Evolutionary conservation across 2,329 filamentous ascomycete species (phyloP).

Genomic region (Claviceps paspali): DNA sequence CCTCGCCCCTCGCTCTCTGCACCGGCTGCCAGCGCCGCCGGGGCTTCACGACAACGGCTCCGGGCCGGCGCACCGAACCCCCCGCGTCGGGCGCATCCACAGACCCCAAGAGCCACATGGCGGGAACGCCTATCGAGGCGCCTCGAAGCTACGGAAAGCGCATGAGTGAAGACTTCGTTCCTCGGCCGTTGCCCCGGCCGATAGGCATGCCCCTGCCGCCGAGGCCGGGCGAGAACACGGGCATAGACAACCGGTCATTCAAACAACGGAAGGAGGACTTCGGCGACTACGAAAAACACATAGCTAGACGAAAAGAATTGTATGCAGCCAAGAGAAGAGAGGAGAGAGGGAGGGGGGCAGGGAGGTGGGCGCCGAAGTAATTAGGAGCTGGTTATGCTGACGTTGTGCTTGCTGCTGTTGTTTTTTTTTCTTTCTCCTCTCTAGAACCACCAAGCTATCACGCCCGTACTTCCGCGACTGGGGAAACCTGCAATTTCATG

Average conservation of each 20-base stretch:
- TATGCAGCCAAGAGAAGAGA: constrained; percentile 20
- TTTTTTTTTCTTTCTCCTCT: too few relatives aligned
- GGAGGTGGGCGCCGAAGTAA: too few relatives aligned
- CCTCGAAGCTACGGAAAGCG: constrained; percentile 45
- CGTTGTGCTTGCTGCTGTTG: too few relatives aligned
- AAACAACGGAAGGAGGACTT: constrained; percentile 64
- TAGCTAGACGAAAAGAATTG: constrained; percentile 62
- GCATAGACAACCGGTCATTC: constrained; percentile 52
- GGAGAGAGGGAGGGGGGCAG: too few relatives aligned
- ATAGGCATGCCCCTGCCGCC: constrained; percentile 72
- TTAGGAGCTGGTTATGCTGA: too few relatives aligned
- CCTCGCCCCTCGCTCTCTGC: constrained; percentile 25
- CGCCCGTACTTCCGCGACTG: constrained; percentile 95
- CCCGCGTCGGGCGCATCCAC: constrained; percentile 20
- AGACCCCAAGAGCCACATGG: constrained; percentile 22
- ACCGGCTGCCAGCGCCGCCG: constrained; percentile 36
- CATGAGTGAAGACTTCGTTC: constrained; percentile 36
- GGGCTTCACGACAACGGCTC: constrained; percentile 30
- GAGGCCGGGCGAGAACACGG: constrained; percentile 64
- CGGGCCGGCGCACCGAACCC: constrained; percentile 16
- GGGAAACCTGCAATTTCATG: constrained; percentile 65
- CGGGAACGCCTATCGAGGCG: constrained; percentile 37
- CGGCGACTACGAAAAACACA: constrained; percentile 70
- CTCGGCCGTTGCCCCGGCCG: constrained; percentile 49
- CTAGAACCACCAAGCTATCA: constrained; percentile 56